Conservation (phyloP, 2,329 filamentous ascomycete genomes). For the Zasmidium angulare region DNA sequence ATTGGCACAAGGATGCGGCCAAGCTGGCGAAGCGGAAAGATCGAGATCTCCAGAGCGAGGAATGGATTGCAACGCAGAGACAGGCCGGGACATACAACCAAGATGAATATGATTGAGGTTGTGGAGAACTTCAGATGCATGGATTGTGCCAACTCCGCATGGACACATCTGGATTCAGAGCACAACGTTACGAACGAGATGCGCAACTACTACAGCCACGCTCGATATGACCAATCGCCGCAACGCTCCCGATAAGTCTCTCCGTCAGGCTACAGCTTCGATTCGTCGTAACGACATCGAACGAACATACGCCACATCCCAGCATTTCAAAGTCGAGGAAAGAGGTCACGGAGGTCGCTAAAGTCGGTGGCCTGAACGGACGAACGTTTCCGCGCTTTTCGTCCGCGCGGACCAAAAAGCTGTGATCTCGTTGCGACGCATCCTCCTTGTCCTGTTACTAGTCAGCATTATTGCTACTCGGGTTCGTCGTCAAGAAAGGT, state of each 20-base stretch:
- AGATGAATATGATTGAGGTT: conserved; percentile 6
- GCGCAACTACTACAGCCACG: too few species aligned
- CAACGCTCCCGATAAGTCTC: too few species aligned
- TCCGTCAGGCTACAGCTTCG: too few species aligned
- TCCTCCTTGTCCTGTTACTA: too few species aligned
- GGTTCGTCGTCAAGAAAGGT: neutral
- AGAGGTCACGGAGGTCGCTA: too few species aligned
- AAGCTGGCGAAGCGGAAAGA: conserved; percentile 46
- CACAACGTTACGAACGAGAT: neutral
- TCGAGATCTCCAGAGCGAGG: conserved; percentile 46
- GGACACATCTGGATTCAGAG: neutral
- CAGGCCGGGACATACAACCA: conserved; percentile 41
- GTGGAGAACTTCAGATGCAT: neutral
- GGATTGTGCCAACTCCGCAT: neutral
- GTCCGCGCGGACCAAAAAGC: neutral
- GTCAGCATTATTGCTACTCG: too few species aligned
- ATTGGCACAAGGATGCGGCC: conserved; percentile 48
- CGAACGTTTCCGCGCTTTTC: neutral
- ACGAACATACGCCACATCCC: too few species aligned
- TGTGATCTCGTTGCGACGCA: too few species aligned
- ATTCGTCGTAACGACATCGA: too few species aligned
- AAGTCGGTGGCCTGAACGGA: too few species aligned
- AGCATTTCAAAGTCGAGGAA: too few species aligned
- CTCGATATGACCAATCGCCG: too few species aligned
- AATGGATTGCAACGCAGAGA: conserved; percentile 50